These are phyloP conservation scores for Spinellus fusiger DNA, from an alignment of 192 early-diverging fungal species.

Conservation along the genomic window DNA sequence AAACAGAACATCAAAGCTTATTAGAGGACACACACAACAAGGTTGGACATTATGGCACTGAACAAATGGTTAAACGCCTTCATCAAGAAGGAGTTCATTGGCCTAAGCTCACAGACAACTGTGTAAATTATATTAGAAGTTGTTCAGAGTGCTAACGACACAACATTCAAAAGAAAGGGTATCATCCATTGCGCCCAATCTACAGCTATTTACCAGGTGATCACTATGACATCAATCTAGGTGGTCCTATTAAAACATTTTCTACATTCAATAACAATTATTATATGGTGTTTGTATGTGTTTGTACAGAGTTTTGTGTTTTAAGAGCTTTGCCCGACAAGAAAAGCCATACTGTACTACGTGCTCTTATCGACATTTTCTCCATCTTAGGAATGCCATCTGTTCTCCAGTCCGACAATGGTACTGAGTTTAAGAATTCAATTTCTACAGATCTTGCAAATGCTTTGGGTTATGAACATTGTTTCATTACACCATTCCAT, in stretches of 20 bases:
- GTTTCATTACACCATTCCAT: neutral
- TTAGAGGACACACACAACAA: neutral
- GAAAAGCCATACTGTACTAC: neutral
- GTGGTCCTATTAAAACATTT: conserved; percentile 7
- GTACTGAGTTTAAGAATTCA: conserved; percentile 26
- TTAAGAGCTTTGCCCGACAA: conserved; percentile 3
- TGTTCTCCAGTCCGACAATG: conserved; percentile 34
- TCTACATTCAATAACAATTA: neutral
- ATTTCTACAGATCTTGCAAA: neutral
- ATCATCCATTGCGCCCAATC: conserved; percentile 20
- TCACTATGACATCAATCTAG: conserved; percentile 27
- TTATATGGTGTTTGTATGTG: conserved; percentile 20
- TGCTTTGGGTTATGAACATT: neutral
- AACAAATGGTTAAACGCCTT: conserved; percentile 21
- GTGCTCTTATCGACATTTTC: conserved; percentile 5
- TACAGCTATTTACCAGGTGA: conserved; percentile 25
- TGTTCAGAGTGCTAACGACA: conserved; percentile 21
- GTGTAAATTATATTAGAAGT: conserved; percentile 8
- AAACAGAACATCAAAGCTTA: neutral
- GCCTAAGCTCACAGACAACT: conserved; percentile 15
- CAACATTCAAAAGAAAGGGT: conserved; percentile 28
- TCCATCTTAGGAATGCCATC: conserved; percentile 19
- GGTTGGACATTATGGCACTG: neutral
- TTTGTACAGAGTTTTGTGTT: conserved; percentile 28
- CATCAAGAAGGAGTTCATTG: conserved; percentile 24